Conservation (phyloP, 306 rosid species). For the Prunus dulcis region DNA sequence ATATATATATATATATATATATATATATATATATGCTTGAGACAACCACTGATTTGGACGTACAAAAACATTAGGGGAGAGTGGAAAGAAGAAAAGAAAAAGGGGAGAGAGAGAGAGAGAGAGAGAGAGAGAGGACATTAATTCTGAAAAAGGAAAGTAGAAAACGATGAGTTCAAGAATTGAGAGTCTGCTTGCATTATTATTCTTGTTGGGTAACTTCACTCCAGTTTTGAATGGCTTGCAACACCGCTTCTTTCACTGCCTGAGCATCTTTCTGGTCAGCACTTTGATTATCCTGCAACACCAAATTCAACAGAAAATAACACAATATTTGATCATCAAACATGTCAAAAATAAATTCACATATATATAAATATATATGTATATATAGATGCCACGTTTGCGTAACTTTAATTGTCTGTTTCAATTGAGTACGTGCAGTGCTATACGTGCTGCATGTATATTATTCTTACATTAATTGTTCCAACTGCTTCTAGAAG, state of each 20-base stretch:
- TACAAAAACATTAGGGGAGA: too few relatives aligned
- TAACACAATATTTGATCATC: background rate
- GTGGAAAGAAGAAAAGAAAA: too few relatives aligned
- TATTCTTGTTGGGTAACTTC: conserved; percentile 23
- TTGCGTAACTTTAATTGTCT: too few relatives aligned
- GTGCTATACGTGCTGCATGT: background rate
- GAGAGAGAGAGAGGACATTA: too few relatives aligned
- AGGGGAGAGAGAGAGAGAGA: too few relatives aligned
- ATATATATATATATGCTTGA: too few relatives aligned
- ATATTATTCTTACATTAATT: background rate
- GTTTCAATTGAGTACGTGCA: background rate
- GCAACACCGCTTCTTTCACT: conserved; percentile 43
- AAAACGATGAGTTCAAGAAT: background rate
- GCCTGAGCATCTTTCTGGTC: conserved; percentile 29
- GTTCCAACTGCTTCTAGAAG: conserved; percentile 47
- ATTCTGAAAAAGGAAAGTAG: too few relatives aligned
- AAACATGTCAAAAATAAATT: background rate
- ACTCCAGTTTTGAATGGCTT: conserved; percentile 62
- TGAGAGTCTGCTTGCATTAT: background rate
- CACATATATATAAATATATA: too few relatives aligned
- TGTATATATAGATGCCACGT: too few relatives aligned
- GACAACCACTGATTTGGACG: too few relatives aligned
- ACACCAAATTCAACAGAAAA: conserved; percentile 10
- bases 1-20: too few relatives aligned
- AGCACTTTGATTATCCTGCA: conserved; percentile 35